Evolutionary conservation across 192 early-diverging fungal species (phyloP), one percentile per base, ranked within the genome.

Genomic region (Coemansia sp.): DNA sequence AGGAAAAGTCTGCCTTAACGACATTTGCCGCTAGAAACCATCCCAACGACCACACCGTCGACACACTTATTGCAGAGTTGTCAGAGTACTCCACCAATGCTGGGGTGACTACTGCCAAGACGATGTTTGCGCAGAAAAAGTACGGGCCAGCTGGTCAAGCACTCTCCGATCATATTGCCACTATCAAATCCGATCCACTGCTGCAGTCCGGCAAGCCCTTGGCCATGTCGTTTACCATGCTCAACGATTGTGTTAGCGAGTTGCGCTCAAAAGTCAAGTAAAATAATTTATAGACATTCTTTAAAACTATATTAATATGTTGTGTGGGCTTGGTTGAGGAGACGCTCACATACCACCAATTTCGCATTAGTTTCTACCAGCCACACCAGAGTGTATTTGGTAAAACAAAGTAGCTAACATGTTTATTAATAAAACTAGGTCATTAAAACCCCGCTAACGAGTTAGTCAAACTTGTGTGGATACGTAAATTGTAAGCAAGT

Each of bases 111-210:
- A 44, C 51, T 27, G 63, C 57, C 27, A 60, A 40, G n/a, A 39
- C 19, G 1, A 67, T 62, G 37, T 67, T 78, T 63, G 63, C 39
- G 29, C n/a, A 54, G 27, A 67, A 61, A 29, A 59, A 73, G 10
- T 73, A 73, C 62, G 51, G 51, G 2, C 37, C 50, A 14, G 77
- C 77, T 0, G 39, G 36, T 4, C 14, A 57, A 35, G 64, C 39
- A 2, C 68, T 78, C 6, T 9, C 10, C 1, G 17, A 24, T 1
- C 72, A 78, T 50, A 31, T 73, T 17, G 37, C 24, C 8, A 31
- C 67, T 8, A 62, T 79, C 6, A 70, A 69, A 39, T 41, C 60
- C 3, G 77, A 79, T 21, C 72, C 72, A 3, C 61, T 79, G 2
- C 56, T 79, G 7, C 77, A 79, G 45, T 21, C 31, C 0, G 68